Evolutionary conservation across 129 eudicot genomes (phyloP).

Genomic region (Scalesia atractyloides): DNA sequence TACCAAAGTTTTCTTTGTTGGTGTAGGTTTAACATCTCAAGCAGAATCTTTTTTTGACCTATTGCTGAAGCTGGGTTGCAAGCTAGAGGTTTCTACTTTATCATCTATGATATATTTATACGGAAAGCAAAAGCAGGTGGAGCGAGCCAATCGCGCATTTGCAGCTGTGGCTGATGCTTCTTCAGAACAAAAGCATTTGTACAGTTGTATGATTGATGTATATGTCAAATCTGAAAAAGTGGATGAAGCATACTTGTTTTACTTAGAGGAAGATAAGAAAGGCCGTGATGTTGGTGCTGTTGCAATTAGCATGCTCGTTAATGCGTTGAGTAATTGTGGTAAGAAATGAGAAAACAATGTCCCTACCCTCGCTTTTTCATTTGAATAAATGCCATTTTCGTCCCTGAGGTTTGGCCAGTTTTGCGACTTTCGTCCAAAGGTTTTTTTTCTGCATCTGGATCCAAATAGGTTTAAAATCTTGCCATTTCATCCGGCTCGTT

Average conservation of each 20-base stretch:
- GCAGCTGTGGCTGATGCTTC: conserved; percentile 39
- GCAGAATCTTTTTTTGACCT: conserved; percentile 54
- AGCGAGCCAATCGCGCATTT: conserved; percentile 56
- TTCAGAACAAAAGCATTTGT: conserved; percentile 37
- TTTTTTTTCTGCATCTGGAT: too few relatives aligned
- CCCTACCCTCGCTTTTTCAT: too few relatives aligned
- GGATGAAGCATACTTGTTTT: conserved; percentile 67
- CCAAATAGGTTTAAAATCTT: too few relatives aligned
- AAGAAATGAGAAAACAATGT: too few relatives aligned
- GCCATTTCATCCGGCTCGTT: too few relatives aligned
- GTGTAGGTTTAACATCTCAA: conserved; percentile 62
- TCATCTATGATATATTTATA: conserved; percentile 61
- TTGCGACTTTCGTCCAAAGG: too few relatives aligned
- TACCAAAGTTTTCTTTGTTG: conserved; percentile 19
- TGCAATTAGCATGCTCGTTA: conserved; percentile 86
- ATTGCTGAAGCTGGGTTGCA: conserved; percentile 48
- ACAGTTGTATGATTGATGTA: conserved; percentile 65
- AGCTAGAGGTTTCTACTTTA: conserved; percentile 48
- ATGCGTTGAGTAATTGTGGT: conserved; percentile 36
- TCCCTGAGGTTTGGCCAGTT: too few relatives aligned
- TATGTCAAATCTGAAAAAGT: conserved; percentile 47
- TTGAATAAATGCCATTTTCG: too few relatives aligned
- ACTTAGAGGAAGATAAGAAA: conserved; percentile 47
- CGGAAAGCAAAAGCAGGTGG: conserved; percentile 61
- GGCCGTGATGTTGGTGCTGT: conserved; percentile 66